A percentile compares a stretch with the other conserved stretches of the same genome.
These are phyloP conservation scores for Cymbidium sinense DNA, from an alignment of 106 monocot genomes.

Conservation along the genomic window DNA sequence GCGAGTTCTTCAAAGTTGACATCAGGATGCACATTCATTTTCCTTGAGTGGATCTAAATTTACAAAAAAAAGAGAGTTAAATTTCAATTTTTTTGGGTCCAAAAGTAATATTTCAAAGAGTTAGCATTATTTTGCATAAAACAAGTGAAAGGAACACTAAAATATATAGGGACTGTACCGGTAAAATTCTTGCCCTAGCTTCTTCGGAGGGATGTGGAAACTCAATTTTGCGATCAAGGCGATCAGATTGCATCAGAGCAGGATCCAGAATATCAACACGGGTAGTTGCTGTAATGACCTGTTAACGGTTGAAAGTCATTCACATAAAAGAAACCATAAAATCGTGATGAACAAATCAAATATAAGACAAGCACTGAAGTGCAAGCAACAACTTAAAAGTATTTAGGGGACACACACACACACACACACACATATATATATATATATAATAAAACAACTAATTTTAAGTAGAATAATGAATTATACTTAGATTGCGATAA, in stretches of 20 bases:
- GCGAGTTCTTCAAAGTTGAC: conserved; percentile 98
- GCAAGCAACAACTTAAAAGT: no score
- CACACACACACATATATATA: no score
- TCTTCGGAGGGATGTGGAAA: conserved; percentile 94
- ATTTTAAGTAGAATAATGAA: no score
- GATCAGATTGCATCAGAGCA: conserved; percentile 88
- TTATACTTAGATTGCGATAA: no score
- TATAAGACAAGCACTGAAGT: no score
- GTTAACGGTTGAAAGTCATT: conserved; percentile 8
- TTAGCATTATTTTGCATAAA: neutral
- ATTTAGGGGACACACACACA: no score
- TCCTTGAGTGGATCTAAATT: conserved; percentile 90
- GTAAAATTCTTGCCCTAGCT: conserved; percentile 83
- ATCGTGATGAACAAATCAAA: no score
- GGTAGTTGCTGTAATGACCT: conserved; percentile 97
- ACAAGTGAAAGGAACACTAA: conserved; percentile 2
- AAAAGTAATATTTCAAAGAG: neutral
- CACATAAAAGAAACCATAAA: neutral
- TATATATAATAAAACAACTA: no score
- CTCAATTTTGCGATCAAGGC: conserved; percentile 94
- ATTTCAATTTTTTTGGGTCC: neutral
- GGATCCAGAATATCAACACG: conserved; percentile 95
- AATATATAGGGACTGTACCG: conserved; percentile 39
- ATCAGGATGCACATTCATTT: conserved; percentile 94
- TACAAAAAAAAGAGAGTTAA: no score